Evolutionary conservation across 495 filamentous ascomycete species (phyloP).

Genomic region (Podospora anserina): DNA sequence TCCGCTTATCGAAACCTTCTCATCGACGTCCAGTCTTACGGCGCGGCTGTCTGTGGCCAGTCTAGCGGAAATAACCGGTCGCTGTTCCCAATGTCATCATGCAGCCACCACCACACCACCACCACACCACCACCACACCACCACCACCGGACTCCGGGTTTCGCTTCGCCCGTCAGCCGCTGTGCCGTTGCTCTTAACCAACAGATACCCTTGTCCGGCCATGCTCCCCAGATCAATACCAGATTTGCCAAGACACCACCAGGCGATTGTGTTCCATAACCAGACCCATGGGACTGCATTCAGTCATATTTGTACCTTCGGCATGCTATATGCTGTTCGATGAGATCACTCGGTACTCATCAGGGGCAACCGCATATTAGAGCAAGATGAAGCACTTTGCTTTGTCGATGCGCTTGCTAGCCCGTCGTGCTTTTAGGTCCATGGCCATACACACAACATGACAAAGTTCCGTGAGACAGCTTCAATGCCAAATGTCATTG

Average conservation of each 20-base stretch:
- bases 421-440: no score
- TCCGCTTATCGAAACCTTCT: neutral
- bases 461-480: neutral
- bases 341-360: neutral
- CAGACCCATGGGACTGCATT: neutral
- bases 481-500: neutral
- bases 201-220: neutral
- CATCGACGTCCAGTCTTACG: neutral
- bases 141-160: conserved; percentile 29
- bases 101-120: neutral
- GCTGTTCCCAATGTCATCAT: neutral
- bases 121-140: conserved; percentile 1
- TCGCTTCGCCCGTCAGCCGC: conserved; percentile 14
- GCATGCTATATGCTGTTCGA: neutral
- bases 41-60: neutral
- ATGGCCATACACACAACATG: neutral
- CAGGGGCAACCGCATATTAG: neutral
- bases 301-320: neutral
- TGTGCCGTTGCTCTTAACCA: conserved; percentile 4
- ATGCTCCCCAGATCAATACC: neutral
- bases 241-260: neutral
- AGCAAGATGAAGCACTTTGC: neutral
- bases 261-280: neutral
- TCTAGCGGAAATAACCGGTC: neutral
- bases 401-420: neutral